phyloP scores from a whole-genome alignment of 305 asterid genomes.

The Stenogyne calaminthoides region DNA sequence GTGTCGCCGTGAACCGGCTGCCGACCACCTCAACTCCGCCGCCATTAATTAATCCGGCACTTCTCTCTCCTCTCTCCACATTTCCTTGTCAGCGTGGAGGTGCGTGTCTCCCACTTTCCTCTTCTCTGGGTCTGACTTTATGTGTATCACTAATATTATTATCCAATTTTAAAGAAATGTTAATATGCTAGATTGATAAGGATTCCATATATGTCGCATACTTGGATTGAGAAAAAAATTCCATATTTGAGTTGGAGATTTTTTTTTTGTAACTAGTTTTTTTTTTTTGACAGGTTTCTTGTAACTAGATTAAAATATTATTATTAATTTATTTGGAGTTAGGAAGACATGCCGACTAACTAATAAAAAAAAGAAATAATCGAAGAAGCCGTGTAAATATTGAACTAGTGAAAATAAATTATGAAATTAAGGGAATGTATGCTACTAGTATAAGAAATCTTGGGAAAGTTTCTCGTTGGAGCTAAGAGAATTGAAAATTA shows the following conservation, averaged over 20 bases:
- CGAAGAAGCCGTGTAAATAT: not conserved
- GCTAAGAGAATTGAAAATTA: not conserved
- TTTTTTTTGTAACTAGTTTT: no score
- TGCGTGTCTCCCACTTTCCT: not conserved
- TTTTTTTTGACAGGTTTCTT: no score
- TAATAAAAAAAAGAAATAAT: not conserved
- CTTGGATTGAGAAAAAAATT: no score
- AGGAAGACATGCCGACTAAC: no score
- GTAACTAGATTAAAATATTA: no score
- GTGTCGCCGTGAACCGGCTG: no score
- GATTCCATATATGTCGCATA: not conserved
- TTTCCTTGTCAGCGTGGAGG: not conserved
- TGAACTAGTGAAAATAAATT: not conserved
- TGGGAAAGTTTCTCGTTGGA: not conserved
- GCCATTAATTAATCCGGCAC: no score
- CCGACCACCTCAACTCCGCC: no score
- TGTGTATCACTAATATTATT: not conserved
- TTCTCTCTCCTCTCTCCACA: no score
- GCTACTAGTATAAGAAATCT: not conserved
- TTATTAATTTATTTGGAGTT: no score
- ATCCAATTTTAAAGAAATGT: not conserved
- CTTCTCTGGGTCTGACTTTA: not conserved
- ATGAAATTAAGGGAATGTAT: not conserved
- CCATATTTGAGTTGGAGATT: no score
- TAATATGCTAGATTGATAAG: not conserved